phyloP scores from a whole-genome alignment of 2,329 filamentous ascomycete species.

The Pseudogymnoascus sp. region DNA sequence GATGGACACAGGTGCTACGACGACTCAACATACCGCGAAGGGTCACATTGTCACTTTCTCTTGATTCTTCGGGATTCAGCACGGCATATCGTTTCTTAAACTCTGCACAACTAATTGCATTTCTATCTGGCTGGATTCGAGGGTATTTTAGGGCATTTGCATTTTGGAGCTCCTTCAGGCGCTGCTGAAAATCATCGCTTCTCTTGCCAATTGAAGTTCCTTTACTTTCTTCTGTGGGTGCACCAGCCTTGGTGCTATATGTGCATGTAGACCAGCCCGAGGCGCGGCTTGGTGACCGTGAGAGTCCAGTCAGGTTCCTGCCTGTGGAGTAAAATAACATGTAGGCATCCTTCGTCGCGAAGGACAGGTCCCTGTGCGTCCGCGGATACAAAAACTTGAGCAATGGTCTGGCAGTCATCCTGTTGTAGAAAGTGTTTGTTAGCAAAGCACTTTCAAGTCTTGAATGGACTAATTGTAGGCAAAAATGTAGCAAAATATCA shows the following conservation, averaged over 20 bases:
- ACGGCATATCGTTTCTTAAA: slow-evolving; percentile 30
- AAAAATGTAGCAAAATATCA: slow-evolving; percentile 30
- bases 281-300: slow-evolving; percentile 20
- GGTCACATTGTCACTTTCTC: slow-evolving; percentile 19
- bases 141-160: slow-evolving; percentile 51
- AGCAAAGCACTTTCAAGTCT: slow-evolving; percentile 7
- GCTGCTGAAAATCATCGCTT: slow-evolving; percentile 40
- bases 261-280: slow-evolving; percentile 21
- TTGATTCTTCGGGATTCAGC: slow-evolving; percentile 31
- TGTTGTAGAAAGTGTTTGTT: slow-evolving; percentile 17
- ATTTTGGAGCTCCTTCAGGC: slow-evolving; percentile 48
- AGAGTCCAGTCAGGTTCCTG: slow-evolving; percentile 4
- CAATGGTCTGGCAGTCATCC: slow-evolving; percentile 40
- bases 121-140: slow-evolving; percentile 35
- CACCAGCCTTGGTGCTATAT: slow-evolving; percentile 24
- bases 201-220: slow-evolving; percentile 8
- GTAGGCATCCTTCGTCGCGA: slow-evolving; percentile 37
- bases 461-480: neutral
- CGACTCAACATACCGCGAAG: slow-evolving; percentile 25
- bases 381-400: slow-evolving; percentile 53
- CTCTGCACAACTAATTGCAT: slow-evolving; percentile 30
- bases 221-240: slow-evolving; percentile 17
- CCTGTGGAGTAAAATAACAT: slow-evolving; percentile 42
- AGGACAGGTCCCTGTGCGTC: slow-evolving; percentile 38
- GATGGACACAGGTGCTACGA: slow-evolving; percentile 8